Evolutionary conservation across 2,329 filamentous ascomycete genomes (phyloP).

Genomic region (Fusarium sp.): DNA sequence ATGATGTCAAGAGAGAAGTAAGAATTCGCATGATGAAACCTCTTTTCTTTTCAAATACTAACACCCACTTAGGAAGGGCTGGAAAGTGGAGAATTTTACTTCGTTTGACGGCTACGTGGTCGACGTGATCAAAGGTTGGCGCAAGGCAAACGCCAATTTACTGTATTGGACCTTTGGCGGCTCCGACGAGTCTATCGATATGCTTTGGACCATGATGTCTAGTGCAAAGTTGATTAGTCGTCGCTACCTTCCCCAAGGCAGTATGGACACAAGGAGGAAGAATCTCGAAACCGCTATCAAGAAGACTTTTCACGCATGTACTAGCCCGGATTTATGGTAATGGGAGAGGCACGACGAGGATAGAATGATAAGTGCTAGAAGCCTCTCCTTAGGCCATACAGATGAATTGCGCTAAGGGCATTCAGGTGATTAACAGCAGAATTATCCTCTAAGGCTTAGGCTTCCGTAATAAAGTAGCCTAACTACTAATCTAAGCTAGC

Average conservation of each 20-base stretch:
- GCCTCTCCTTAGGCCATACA: too few relatives aligned
- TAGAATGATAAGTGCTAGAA: too few relatives aligned
- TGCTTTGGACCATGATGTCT: neutral
- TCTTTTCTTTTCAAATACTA: too few relatives aligned
- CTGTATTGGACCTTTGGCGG: neutral
- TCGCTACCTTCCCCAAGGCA: neutral
- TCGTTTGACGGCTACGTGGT: neutral
- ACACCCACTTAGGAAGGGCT: neutral
- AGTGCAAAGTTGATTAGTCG: neutral
- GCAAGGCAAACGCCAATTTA: neutral
- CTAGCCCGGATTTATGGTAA: neutral
- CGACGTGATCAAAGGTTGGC: neutral
- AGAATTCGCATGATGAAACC: neutral
- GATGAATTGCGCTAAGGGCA: accelerated
- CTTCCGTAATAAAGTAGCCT: neutral
- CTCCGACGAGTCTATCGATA: neutral
- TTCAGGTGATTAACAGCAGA: too few relatives aligned
- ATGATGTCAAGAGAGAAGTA: neutral
- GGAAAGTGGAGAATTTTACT: neutral
- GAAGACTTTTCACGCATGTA: neutral
- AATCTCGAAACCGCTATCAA: neutral
- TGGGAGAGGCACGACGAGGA: neutral
- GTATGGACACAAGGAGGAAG: neutral
- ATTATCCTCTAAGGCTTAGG: neutral
- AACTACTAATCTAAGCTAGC: neutral